Conservation (phyloP, 2,329 filamentous ascomycete genomes). For the Lachnellula subtilissima region DNA sequence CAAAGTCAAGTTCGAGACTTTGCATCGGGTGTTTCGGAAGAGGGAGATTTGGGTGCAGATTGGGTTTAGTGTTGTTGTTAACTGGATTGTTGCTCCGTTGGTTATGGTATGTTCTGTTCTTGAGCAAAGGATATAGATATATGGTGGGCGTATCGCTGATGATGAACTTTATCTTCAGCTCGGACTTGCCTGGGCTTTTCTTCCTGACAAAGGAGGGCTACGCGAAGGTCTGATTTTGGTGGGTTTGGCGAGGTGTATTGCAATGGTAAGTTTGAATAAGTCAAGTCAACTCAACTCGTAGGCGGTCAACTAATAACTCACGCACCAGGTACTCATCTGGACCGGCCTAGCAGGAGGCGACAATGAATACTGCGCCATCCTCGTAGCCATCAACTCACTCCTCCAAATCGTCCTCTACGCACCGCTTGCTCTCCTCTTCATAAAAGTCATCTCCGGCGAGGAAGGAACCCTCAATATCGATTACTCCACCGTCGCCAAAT, state of each 20-base stretch:
- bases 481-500: conserved; percentile 69
- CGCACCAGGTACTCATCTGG: conserved; percentile 60
- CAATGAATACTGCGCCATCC: conserved; percentile 74
- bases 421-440: conserved; percentile 60
- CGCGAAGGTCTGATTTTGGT: conserved; percentile 73
- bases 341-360: conserved; percentile 73
- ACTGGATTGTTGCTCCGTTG: conserved; percentile 79
- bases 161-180: conserved; percentile 35
- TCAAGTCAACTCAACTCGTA: background rate
- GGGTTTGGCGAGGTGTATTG: conserved; percentile 79
- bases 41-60: conserved; percentile 72
- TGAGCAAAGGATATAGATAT: too few species aligned
- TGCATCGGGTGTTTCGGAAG: conserved; percentile 61
- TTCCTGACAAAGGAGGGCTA: conserved; percentile 53
- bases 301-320: background rate
- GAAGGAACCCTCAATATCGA: conserved; percentile 40
- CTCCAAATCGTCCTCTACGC: conserved; percentile 71
- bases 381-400: conserved; percentile 70
- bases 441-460: conserved; percentile 59
- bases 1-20: conserved; percentile 73
- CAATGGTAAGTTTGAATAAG: conserved; percentile 55
- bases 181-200: conserved; percentile 60
- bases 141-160: too few species aligned
- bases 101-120: conserved; percentile 53
- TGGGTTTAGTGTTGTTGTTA: conserved; percentile 68